Evolutionary conservation across 1,284 basidiomycete genomes (phyloP).

Genomic region (Trametes pubescens): DNA sequence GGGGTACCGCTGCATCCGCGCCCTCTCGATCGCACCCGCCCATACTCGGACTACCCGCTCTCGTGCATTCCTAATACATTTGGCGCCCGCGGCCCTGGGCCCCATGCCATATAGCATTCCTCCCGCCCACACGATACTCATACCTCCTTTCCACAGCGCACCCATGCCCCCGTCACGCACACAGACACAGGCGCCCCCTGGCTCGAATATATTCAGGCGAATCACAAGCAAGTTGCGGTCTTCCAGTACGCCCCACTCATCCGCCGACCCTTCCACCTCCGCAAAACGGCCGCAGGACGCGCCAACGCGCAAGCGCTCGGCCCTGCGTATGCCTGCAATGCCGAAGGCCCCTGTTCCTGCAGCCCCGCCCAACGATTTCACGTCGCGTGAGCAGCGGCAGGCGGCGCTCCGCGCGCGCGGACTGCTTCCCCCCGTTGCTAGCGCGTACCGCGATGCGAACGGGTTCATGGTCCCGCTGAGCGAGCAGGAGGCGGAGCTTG

Average conservation of each 20-base stretch:
- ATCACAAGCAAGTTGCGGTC: constrained; percentile 33
- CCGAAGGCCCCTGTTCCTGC: constrained; percentile 32
- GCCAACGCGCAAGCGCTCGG: constrained; percentile 10
- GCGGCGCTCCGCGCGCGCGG: constrained; percentile 44
- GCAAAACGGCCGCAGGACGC: constrained; percentile 8
- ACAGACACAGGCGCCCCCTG: neutral
- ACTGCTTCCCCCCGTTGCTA: constrained; percentile 35
- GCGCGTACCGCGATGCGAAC: constrained; percentile 32
- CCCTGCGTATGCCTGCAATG: constrained; percentile 33
- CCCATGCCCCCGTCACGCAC: constrained; percentile 19
- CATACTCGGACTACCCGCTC: constrained; percentile 18
- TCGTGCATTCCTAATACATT: constrained; percentile 9
- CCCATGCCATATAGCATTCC: constrained; percentile 11
- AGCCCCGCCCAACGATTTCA: constrained; percentile 37
- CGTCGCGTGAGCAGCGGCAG: constrained; percentile 39
- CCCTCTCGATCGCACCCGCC: constrained; percentile 6
- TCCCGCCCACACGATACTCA: neutral
- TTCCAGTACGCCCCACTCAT: constrained; percentile 9
- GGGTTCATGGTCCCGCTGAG: constrained; percentile 39
- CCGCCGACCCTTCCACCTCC: neutral
- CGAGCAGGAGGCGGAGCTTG: constrained; percentile 44
- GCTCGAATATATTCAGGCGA: constrained; percentile 29
- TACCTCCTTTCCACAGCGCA: constrained; percentile 17
- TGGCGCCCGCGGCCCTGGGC: constrained; percentile 1
- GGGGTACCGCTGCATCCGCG: constrained; percentile 8